phyloP scores from a whole-genome alignment of 176 grass and related monocot species.

The Pharus latifolius region DNA sequence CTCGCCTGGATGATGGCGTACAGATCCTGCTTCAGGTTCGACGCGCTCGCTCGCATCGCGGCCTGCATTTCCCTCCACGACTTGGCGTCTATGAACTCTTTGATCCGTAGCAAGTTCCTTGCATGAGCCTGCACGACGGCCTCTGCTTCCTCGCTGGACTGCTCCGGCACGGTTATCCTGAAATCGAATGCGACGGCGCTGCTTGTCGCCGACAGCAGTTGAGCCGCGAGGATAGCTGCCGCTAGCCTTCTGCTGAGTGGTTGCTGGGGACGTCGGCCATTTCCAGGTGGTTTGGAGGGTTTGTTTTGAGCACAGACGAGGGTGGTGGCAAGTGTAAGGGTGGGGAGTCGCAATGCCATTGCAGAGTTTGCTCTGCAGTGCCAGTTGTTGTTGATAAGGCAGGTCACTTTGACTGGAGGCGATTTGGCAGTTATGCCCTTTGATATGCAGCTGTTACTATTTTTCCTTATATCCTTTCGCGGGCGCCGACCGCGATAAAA shows the following conservation, averaged over 20 bases:
- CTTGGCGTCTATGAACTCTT: constrained; percentile 49
- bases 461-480: no score
- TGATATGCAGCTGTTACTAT: no score
- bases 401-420: not conserved
- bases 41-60: constrained; percentile 42
- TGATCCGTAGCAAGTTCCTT: constrained; percentile 51
- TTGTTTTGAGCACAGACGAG: not conserved
- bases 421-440: not conserved
- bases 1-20: constrained; percentile 82
- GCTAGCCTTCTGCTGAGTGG: constrained; percentile 24
- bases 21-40: constrained; percentile 76
- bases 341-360: constrained; percentile 32
- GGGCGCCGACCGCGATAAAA: no score
- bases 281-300: not conserved
- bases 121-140: constrained; percentile 38
- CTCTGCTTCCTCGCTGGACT: constrained; percentile 63
- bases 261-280: not conserved
- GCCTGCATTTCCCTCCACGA: constrained; percentile 63
- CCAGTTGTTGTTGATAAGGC: constrained; percentile 40
- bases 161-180: constrained; percentile 40
- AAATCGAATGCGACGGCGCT: constrained; percentile 45
- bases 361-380: not conserved
- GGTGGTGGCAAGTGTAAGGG: constrained; percentile 3
- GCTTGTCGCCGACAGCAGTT: constrained; percentile 12
- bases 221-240: constrained; percentile 25